Evolutionary conservation across 352 stramenopile genomes (phyloP).

Genomic region (Pythium myriotylum): DNA sequence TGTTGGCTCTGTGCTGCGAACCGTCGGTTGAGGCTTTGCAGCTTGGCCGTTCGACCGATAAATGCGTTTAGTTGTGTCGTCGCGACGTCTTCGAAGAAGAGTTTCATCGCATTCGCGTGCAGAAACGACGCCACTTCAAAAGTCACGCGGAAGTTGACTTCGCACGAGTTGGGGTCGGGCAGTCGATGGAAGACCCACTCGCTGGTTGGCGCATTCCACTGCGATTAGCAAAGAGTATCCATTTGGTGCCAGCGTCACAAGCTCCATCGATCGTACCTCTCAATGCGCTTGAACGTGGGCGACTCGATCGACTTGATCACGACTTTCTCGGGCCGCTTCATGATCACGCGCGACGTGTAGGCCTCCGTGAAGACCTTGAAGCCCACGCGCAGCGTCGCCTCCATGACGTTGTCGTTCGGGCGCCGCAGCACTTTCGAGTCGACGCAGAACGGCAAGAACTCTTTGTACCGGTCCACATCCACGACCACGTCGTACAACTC

Average conservation of each 20-base stretch:
- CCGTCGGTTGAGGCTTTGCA: constrained; percentile 40
- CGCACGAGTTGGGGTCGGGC: constrained; percentile 52
- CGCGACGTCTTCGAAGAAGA: constrained; percentile 87
- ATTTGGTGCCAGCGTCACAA: too few species aligned
- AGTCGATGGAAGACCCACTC: constrained; percentile 73
- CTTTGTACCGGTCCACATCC: constrained; percentile 67
- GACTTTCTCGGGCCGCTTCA: constrained; percentile 78
- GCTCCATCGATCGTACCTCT: constrained; percentile 47
- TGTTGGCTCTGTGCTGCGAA: constrained; percentile 7
- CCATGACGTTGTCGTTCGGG: constrained; percentile 80
- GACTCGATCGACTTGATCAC: constrained; percentile 79
- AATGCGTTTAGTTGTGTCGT: constrained; percentile 83
- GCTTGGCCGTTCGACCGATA: constrained; percentile 62
- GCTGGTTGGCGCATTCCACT: constrained; percentile 28
- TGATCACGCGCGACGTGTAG: constrained; percentile 81
- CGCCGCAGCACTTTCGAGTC: constrained; percentile 71
- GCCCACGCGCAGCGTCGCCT: constrained; percentile 66
- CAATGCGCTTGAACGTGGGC: constrained; percentile 85
- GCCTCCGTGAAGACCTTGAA: constrained; percentile 87
- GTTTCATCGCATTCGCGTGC: constrained; percentile 76
- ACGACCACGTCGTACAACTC: constrained; percentile 86
- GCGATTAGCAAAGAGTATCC: too few species aligned
- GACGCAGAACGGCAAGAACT: constrained; percentile 85
- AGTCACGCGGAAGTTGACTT: constrained; percentile 80
- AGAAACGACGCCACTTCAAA: constrained; percentile 83